Evolutionary conservation across 2,329 filamentous ascomycete genomes (phyloP).

Genomic region (Aspergillus sp.): DNA sequence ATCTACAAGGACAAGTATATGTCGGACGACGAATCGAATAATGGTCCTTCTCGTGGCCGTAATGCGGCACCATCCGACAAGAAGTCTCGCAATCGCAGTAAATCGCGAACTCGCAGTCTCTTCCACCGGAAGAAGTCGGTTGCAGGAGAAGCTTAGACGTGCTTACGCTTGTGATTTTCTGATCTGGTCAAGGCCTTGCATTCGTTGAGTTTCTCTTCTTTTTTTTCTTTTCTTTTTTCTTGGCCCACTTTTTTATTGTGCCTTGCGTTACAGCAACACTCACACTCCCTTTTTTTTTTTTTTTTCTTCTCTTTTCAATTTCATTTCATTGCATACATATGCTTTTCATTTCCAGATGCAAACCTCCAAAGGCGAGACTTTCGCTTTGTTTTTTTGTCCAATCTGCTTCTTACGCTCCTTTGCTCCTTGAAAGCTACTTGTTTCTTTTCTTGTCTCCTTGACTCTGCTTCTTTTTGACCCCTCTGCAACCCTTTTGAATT

Average conservation of each 20-base stretch:
- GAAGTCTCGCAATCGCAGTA: constrained; percentile 65
- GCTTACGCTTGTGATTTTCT: constrained; percentile 1
- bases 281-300: not conserved
- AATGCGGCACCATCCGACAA: constrained; percentile 46
- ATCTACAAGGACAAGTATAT: constrained; percentile 94
- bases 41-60: constrained; percentile 25
- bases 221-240: constrained; percentile 11
- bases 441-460: constrained; percentile 8
- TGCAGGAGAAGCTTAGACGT: constrained; percentile 18
- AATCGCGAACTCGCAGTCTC: constrained; percentile 65
- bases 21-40: constrained; percentile 51
- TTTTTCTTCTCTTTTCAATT: not conserved
- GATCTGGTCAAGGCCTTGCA: not conserved
- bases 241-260: not conserved
- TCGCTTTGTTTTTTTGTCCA: constrained; percentile 5
- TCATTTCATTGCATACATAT: not conserved
- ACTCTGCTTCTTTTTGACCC: constrained; percentile 3
- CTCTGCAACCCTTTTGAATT: constrained; percentile 2
- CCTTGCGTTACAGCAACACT: no score
- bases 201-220: constrained; percentile 6
- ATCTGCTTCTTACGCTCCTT: not conserved
- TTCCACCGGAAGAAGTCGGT: constrained; percentile 55
- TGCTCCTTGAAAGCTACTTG: not conserved
- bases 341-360: not conserved
- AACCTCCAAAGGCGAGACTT: not conserved